Conservation (phyloP, 768 basidiomycete species). For the Hirschioporus abietinus region DNA sequence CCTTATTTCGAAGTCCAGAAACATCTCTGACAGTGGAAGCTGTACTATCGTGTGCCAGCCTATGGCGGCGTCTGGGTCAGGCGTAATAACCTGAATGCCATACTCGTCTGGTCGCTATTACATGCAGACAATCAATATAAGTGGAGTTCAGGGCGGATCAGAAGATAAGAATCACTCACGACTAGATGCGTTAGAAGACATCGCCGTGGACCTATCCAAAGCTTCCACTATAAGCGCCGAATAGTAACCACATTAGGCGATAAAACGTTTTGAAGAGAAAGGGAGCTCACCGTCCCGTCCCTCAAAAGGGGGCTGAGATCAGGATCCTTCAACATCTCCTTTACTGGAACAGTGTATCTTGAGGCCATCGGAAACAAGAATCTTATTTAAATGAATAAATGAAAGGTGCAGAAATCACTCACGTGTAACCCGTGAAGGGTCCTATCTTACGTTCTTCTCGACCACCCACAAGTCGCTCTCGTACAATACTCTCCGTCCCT, state of each 20-base stretch:
- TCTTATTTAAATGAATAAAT: background rate
- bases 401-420: background rate
- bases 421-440: background rate
- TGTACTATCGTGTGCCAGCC: background rate
- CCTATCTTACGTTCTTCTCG: background rate
- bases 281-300: background rate
- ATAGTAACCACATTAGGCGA: background rate
- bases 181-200: background rate
- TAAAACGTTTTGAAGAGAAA: background rate
- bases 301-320: background rate
- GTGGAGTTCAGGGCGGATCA: background rate
- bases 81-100: background rate
- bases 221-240: background rate
- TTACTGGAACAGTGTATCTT: background rate
- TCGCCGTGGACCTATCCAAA: background rate
- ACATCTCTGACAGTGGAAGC: background rate
- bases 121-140: background rate
- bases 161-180: background rate
- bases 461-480: constrained; percentile 22
- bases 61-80: background rate
- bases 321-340: background rate
- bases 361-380: background rate
- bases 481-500: constrained; percentile 41
- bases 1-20: background rate
- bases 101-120: background rate